phyloP scores from a whole-genome alignment of 176 grass and related monocot genomes.

The Aegilops umbellulata region DNA sequence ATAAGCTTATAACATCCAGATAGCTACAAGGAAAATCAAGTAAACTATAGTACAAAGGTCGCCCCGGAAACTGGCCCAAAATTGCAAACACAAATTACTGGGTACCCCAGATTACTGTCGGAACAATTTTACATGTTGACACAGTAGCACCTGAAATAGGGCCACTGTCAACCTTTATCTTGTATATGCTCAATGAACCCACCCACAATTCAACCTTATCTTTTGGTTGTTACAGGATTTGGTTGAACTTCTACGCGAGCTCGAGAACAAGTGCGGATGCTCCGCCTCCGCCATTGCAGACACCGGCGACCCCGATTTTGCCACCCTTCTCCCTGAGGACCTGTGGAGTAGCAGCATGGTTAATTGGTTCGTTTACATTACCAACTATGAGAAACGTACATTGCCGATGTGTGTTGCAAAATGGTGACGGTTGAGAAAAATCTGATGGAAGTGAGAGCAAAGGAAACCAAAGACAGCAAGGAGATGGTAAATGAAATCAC shows the following conservation, averaged over 20 bases:
- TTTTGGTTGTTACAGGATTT: neutral
- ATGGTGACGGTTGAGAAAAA: neutral
- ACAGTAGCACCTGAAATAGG: neutral
- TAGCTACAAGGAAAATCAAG: neutral
- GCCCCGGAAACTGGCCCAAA: neutral
- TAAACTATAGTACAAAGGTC: neutral
- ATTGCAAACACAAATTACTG: neutral
- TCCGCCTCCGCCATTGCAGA: constrained; percentile 88
- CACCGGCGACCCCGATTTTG: constrained; percentile 71
- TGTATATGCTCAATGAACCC: neutral
- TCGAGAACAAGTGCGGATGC: constrained; percentile 83
- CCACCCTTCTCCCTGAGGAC: constrained; percentile 71
- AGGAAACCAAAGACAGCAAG: too few relatives aligned
- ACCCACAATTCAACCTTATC: too few relatives aligned
- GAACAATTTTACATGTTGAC: neutral
- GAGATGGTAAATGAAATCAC: neutral
- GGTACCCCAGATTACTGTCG: neutral
- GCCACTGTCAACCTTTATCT: neutral
- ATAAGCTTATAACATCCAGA: neutral
- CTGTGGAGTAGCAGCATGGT: constrained; percentile 20
- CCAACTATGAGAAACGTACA: neutral
- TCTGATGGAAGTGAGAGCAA: neutral
- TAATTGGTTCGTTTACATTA: neutral
- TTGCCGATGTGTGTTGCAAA: accelerated
- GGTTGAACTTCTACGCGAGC: constrained; percentile 26